These are phyloP conservation scores for Penicillium sp. DNA, from an alignment of 2,329 filamentous ascomycete species.

Conservation along the genomic window DNA sequence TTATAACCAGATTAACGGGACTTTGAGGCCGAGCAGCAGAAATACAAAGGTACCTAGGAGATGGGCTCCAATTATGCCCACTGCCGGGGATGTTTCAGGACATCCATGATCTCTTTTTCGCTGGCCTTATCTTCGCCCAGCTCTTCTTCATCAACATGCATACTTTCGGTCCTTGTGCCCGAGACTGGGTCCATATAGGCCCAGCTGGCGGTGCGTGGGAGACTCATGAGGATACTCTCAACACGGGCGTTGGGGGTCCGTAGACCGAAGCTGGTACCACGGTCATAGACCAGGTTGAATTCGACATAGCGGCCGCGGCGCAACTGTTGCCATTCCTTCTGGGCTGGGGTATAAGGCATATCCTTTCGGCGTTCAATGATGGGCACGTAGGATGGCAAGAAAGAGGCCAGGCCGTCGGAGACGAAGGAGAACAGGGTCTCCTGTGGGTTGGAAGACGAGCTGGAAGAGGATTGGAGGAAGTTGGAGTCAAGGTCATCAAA, in stretches of 20 bases:
- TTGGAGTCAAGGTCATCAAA: slow-evolving; percentile 88
- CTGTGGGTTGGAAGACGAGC: slow-evolving; percentile 70
- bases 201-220: slow-evolving; percentile 91
- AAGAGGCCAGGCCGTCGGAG: slow-evolving; percentile 79
- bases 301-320: slow-evolving; percentile 94
- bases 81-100: slow-evolving; percentile 61
- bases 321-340: slow-evolving; percentile 97
- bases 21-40: background rate
- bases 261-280: slow-evolving; percentile 89
- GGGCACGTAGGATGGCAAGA: slow-evolving; percentile 86
- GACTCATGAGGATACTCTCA: slow-evolving; percentile 96
- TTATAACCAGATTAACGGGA: background rate
- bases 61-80: slow-evolving; percentile 50
- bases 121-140: slow-evolving; percentile 35
- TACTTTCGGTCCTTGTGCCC: slow-evolving; percentile 42
- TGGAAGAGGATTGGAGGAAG: slow-evolving; percentile 39
- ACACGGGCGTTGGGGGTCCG: slow-evolving; percentile 89
- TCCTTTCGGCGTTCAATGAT: slow-evolving; percentile 87
- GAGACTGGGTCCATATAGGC: slow-evolving; percentile 79
- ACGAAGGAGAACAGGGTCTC: slow-evolving; percentile 90
- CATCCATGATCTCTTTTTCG: slow-evolving; percentile 79
- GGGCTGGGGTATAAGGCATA: slow-evolving; percentile 80
- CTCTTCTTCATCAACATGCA: slow-evolving; percentile 50
- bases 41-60: background rate
- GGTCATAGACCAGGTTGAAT: slow-evolving; percentile 96